Evolutionary conservation across 192 early-diverging fungal genomes (phyloP).

Genomic region (Jimgerdemannia flammicorona): DNA sequence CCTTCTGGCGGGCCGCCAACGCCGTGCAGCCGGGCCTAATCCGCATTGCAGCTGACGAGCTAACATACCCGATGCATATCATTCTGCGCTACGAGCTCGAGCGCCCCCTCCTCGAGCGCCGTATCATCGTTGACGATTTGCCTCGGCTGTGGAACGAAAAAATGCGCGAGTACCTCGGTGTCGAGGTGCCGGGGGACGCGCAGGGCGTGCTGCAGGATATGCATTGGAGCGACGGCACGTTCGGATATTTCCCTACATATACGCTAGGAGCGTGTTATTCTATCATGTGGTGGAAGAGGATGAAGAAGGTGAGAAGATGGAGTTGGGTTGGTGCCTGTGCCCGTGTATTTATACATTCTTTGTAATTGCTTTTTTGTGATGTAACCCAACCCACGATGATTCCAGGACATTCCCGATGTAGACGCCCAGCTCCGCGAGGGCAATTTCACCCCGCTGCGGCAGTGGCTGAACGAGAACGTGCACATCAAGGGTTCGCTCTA

Average conservation of each 20-base stretch:
- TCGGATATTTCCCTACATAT: constrained; percentile 41
- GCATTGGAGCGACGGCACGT: constrained; percentile 30
- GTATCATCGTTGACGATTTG: too few species aligned
- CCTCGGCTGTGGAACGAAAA: constrained; percentile 1
- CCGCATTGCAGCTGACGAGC: too few species aligned
- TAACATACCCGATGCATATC: too few species aligned
- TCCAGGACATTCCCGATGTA: constrained; percentile 20
- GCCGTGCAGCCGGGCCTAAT: constrained; percentile 7
- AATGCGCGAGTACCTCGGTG: constrained; percentile 37
- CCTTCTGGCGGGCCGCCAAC: constrained; percentile 34
- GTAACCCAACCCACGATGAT: too few species aligned
- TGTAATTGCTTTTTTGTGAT: too few species aligned
- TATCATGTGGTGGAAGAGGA: neutral
- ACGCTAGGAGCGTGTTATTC: constrained; percentile 35
- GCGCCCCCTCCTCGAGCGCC: too few species aligned
- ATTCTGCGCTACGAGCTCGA: too few species aligned
- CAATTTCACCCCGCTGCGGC: constrained; percentile 29
- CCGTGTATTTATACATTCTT: too few species aligned
- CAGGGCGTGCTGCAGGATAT: constrained; percentile 34
- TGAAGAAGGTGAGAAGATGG: too few species aligned
- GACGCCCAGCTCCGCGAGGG: constrained; percentile 30
- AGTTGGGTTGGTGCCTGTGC: too few species aligned
- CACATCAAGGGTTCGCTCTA: constrained; percentile 23
- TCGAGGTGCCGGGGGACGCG: constrained; percentile 24
- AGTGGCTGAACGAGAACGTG: constrained; percentile 37